Conservation (phyloP, 257 asterid genomes). For the Ilex asprella region DNA sequence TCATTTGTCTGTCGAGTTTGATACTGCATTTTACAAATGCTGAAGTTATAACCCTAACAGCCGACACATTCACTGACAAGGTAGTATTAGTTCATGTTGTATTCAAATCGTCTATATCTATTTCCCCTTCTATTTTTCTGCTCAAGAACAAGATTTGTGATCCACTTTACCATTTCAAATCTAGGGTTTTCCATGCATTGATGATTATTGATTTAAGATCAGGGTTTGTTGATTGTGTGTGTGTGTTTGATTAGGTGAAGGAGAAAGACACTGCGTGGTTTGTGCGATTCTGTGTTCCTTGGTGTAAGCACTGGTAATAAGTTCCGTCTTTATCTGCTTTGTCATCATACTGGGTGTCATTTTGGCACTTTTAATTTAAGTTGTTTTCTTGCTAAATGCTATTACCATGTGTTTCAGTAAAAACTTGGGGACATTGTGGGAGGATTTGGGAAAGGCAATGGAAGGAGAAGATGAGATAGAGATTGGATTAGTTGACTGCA, state of each 20-base stretch:
- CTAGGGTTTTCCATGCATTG: too few relatives aligned
- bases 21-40: slow-evolving; percentile 25
- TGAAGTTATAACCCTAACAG: slow-evolving; percentile 76
- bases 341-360: background rate
- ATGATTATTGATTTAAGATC: background rate
- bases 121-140: background rate
- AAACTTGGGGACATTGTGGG: slow-evolving; percentile 91
- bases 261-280: slow-evolving; percentile 99
- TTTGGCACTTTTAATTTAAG: background rate
- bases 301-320: slow-evolving; percentile 99
- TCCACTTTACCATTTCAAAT: too few relatives aligned
- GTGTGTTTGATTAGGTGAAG: slow-evolving; percentile 50
- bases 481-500: slow-evolving; percentile 93
- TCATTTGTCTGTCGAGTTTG: too few relatives aligned
- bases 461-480: slow-evolving; percentile 97
- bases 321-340: background rate
- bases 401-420: slow-evolving; percentile 39
- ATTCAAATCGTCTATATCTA: background rate
- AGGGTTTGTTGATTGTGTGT: background rate
- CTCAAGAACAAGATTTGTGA: background rate
- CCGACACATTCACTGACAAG: slow-evolving; percentile 79
- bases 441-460: slow-evolving; percentile 87
- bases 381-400: background rate
- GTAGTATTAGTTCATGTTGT: slow-evolving; percentile 19
- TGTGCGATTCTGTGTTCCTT: slow-evolving; percentile 90